Evolutionary conservation across 371 early-diverging fungal species (phyloP).

Genomic region (Mortierella sp.): DNA sequence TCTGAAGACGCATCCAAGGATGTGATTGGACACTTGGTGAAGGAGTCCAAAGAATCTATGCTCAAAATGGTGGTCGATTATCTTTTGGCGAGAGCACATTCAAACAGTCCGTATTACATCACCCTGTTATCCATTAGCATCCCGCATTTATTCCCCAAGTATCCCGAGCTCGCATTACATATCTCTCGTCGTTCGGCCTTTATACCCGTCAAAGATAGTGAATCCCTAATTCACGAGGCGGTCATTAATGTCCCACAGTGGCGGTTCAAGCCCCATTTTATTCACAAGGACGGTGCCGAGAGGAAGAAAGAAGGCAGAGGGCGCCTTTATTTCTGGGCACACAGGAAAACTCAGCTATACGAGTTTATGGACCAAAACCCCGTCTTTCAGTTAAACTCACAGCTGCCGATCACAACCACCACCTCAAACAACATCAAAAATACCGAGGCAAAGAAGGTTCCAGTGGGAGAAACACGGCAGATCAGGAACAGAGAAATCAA

Average conservation of each 20-base stretch:
- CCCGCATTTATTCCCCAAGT: background rate
- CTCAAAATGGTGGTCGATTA: background rate
- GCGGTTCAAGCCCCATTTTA: background rate
- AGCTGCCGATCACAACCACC: background rate
- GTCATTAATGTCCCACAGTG: background rate
- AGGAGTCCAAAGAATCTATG: background rate
- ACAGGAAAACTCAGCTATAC: background rate
- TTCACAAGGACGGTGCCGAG: background rate
- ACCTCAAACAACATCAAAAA: background rate
- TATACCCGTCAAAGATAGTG: background rate
- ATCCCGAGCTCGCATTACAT: background rate
- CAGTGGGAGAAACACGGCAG: background rate
- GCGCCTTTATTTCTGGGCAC: background rate
- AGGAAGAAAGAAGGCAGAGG: too few species aligned
- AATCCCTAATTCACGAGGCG: background rate
- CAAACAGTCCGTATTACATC: background rate
- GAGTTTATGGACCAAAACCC: background rate
- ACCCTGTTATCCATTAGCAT: background rate
- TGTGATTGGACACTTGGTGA: background rate
- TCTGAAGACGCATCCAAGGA: background rate
- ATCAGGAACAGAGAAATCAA: background rate
- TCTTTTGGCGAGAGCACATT: background rate
- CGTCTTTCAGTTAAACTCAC: background rate
- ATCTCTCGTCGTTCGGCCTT: background rate
- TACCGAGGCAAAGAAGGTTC: background rate